A percentile compares a stretch with the other conserved stretches of the same genome.
Conservation (phyloP, 2,329 filamentous ascomycete species). For the Cladosporium austrohemisphaericum region DNA sequence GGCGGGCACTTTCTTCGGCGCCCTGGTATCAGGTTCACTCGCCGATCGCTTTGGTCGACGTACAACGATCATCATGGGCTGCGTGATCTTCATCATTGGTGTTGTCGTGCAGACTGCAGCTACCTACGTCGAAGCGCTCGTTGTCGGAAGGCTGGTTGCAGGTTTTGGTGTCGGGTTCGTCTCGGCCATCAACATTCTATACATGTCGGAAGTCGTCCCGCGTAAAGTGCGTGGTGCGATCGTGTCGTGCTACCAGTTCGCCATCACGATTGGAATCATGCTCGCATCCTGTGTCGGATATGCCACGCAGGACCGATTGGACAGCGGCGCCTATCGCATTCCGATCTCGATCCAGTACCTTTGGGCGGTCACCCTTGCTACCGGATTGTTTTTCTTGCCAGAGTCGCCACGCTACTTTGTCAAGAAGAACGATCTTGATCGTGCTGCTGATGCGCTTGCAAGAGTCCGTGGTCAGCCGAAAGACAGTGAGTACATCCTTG, state of each 20-base stretch:
- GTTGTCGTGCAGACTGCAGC: conserved; percentile 59
- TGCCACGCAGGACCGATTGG: conserved; percentile 58
- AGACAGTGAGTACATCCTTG: conserved; percentile 69
- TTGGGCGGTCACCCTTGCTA: conserved; percentile 72
- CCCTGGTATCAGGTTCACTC: conserved; percentile 55
- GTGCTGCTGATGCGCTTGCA: conserved; percentile 61
- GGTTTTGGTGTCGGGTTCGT: conserved; percentile 71
- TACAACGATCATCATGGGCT: conserved; percentile 58
- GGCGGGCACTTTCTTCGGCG: conserved; percentile 72
- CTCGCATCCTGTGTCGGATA: conserved; percentile 73
- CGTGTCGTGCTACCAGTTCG: conserved; percentile 78
- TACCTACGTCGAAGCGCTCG: conserved; percentile 59
- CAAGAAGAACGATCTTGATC: conserved; percentile 66
- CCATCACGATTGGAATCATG: conserved; percentile 74
- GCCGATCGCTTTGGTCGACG: conserved; percentile 66
- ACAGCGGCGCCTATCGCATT: conserved; percentile 72
- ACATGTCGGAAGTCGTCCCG: conserved; percentile 43
- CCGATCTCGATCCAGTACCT: conserved; percentile 75
- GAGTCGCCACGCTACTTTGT: conserved; percentile 84
- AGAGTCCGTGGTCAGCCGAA: conserved; percentile 70
- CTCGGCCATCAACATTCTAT: conserved; percentile 57
- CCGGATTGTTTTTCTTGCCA: conserved; percentile 70
- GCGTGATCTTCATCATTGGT: conserved; percentile 57
- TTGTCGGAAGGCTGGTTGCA: conserved; percentile 69
- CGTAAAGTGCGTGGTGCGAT: conserved; percentile 73